These are phyloP conservation scores for Plenodomus tracheiphilus DNA, from an alignment of 2,329 filamentous ascomycete genomes.

Conservation along the genomic window DNA sequence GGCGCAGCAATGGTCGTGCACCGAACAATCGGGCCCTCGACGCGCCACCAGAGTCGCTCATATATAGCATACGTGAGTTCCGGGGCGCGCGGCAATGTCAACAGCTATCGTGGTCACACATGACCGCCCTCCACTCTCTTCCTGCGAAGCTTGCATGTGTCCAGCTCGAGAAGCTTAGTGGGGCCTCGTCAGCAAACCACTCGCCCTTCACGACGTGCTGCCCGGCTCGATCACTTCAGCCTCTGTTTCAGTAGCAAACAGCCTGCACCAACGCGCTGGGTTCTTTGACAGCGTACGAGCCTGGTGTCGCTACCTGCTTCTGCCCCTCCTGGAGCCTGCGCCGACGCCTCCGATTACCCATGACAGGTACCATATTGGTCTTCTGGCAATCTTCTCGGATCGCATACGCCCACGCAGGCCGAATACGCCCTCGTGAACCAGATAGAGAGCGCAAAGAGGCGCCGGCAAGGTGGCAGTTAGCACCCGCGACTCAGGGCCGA, in stretches of 20 bases:
- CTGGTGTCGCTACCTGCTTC: conserved; percentile 1
- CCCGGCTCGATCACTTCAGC: conserved; percentile 16
- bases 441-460: conserved; percentile 10
- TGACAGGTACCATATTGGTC: too few relatives aligned
- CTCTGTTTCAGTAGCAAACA: conserved; percentile 29
- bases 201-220: conserved; percentile 14
- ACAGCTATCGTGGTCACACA: conserved; percentile 10
- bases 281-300: conserved; percentile 3
- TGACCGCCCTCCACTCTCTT: conserved; percentile 12
- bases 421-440: conserved; percentile 10
- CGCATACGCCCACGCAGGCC: conserved; percentile 5
- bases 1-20: conserved; percentile 24
- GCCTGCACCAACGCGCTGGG: conserved; percentile 18
- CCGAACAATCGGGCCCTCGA: conserved; percentile 7
- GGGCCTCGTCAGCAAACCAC: conserved; percentile 17
- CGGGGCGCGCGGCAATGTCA: conserved; percentile 16
- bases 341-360: conserved; percentile 9
- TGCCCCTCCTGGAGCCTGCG: conserved; percentile 13
- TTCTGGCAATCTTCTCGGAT: conserved; percentile 5
- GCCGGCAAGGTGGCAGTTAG: conserved; percentile 17
- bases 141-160: conserved; percentile 12
- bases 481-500: conserved; percentile 16
- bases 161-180: conserved; percentile 13
- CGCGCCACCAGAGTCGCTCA: conserved; percentile 17
- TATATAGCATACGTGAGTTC: conserved; percentile 26